Evolutionary conservation across 1,284 basidiomycete genomes (phyloP).

Genomic region (Veloporphyrellus conicus): DNA sequence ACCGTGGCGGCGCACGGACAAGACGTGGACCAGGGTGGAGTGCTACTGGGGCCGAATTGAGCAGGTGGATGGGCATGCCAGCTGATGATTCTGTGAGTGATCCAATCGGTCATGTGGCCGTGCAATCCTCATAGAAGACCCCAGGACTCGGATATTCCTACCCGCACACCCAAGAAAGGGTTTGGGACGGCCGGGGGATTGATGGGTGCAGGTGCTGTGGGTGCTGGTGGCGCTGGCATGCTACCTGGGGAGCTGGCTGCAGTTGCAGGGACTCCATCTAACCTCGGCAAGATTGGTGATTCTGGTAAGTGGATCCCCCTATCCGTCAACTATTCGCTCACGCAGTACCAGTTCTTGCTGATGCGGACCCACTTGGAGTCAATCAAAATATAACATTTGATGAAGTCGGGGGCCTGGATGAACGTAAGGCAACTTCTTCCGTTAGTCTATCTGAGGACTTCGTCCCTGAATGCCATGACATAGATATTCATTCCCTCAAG

Average conservation of each 20-base stretch:
- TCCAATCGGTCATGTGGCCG: background rate
- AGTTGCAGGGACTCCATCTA: constrained; percentile 69
- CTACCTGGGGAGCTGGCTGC: constrained; percentile 55
- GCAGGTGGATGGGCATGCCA: constrained; percentile 67
- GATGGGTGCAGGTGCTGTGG: constrained; percentile 49
- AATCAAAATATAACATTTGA: constrained; percentile 94
- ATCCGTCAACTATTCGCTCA: constrained; percentile 4
- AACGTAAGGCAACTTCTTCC: constrained; percentile 60
- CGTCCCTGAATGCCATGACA: constrained; percentile 3
- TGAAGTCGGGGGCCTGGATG: constrained; percentile 94
- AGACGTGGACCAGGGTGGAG: constrained; percentile 66
- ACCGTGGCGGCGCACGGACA: constrained; percentile 34
- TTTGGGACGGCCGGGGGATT: constrained; percentile 50
- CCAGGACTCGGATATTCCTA: constrained; percentile 68
- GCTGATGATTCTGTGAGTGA: constrained; percentile 65
- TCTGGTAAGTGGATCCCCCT: constrained; percentile 47
- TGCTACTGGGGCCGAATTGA: constrained; percentile 67
- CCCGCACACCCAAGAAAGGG: constrained; percentile 61
- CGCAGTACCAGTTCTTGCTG: constrained; percentile 68
- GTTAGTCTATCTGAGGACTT: background rate
- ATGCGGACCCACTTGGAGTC: constrained; percentile 93
- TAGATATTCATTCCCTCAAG: constrained; percentile 94
- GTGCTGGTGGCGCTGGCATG: constrained; percentile 48
- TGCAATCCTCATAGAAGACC: constrained; percentile 7
- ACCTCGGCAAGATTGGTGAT: constrained; percentile 78